Percentiles rank a stretch among this genome's conserved stretches.
phyloP scores from a whole-genome alignment of 108 stramenopile genomes.

The Cyclotella baltica region DNA sequence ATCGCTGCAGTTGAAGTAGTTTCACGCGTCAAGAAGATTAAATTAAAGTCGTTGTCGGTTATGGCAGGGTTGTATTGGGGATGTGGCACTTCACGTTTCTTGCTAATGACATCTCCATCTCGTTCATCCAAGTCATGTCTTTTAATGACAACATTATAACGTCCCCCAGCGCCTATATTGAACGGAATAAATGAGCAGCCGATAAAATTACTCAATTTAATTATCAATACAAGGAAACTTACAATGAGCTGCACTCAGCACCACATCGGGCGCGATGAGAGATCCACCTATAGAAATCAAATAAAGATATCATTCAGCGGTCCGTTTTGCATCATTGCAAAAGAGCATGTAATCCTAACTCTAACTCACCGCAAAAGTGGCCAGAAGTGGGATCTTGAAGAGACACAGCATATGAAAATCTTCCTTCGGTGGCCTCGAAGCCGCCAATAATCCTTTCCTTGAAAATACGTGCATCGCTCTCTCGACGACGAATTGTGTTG shows the following conservation, averaged over 20 bases:
- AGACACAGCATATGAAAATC: conserved; percentile 38
- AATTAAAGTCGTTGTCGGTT: conserved; percentile 33
- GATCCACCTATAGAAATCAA: conserved; percentile 20
- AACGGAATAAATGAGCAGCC: too few relatives aligned
- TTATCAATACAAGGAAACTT: too few relatives aligned
- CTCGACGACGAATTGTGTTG: too few relatives aligned
- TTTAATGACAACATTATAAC: conserved; percentile 19
- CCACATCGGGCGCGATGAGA: conserved; percentile 33
- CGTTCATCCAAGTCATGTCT: conserved; percentile 17
- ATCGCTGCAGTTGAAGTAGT: neutral
- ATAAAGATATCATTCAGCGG: too few relatives aligned
- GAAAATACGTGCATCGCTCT: too few relatives aligned
- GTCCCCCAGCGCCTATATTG: too few relatives aligned
- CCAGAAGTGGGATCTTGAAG: conserved; percentile 26
- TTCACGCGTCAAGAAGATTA: conserved; percentile 19
- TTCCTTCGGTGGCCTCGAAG: conserved; percentile 12
- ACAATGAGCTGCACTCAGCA: conserved; percentile 43
- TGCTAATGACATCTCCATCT: conserved; percentile 30
- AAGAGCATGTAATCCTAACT: too few relatives aligned
- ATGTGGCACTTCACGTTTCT: conserved; percentile 19
- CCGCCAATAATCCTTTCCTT: neutral
- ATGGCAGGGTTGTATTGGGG: conserved; percentile 13
- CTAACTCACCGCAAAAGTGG: too few relatives aligned
- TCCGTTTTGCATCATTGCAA: too few relatives aligned
- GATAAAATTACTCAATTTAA: too few relatives aligned